Percentiles rank a stretch among this genome's conserved stretches.
Conservation (phyloP, 129 eudicot genomes). For the Centella asiatica region DNA sequence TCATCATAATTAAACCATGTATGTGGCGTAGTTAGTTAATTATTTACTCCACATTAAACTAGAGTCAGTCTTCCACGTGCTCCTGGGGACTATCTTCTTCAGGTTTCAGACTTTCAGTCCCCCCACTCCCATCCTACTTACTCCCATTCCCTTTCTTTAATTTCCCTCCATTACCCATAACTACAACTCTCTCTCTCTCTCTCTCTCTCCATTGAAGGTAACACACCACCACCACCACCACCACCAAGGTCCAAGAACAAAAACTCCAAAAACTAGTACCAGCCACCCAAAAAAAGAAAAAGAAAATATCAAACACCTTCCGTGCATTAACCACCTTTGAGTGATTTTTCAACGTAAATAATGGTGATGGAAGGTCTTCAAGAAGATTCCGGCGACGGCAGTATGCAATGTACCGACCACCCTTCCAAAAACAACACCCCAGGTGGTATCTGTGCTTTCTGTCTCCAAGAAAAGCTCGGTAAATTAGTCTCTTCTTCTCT, state of each 20-base stretch:
- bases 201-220: constrained; percentile 8
- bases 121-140: constrained; percentile 29
- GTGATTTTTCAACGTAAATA: background rate
- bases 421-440: constrained; percentile 52
- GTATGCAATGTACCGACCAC: constrained; percentile 60
- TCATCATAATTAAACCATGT: too few relatives aligned
- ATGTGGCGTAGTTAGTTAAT: too few relatives aligned
- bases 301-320: background rate
- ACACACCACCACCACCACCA: background rate
- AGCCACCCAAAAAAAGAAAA: constrained; percentile 9
- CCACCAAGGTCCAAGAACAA: background rate
- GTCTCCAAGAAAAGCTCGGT: constrained; percentile 90
- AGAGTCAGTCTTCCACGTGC: constrained; percentile 71
- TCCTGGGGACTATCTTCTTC: constrained; percentile 42
- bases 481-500: constrained; percentile 87
- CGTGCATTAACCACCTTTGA: background rate
- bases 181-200: background rate
- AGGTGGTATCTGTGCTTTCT: constrained; percentile 81
- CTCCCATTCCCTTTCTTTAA: constrained; percentile 19
- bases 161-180: background rate
- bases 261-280: background rate
- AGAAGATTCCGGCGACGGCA: constrained; percentile 58
- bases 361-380: constrained; percentile 60
- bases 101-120: background rate
- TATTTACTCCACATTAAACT: too few relatives aligned